phyloP scores from a whole-genome alignment of 2,329 filamentous ascomycete genomes.

The Cercospora beticola region DNA sequence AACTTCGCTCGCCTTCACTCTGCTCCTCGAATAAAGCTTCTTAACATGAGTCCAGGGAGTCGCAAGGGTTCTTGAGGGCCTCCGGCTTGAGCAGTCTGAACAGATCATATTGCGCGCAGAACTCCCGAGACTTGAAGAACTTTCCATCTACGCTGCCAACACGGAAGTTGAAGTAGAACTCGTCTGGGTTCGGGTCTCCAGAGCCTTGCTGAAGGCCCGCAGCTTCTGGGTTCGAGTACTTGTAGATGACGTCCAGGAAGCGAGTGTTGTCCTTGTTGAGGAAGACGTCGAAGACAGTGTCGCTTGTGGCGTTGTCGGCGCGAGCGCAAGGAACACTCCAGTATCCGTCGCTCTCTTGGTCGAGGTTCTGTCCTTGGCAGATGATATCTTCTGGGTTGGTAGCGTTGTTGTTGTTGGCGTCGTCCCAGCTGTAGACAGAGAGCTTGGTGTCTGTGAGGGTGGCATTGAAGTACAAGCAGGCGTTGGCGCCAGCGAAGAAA shows the following conservation, averaged over 20 bases:
- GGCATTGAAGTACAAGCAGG: conserved; percentile 25
- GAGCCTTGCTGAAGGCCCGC: conserved; percentile 14
- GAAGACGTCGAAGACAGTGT: conserved; percentile 25
- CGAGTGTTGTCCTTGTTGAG: conserved; percentile 20
- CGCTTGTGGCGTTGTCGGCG: conserved; percentile 16
- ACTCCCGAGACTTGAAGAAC: conserved; percentile 25
- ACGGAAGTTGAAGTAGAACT: conserved; percentile 24
- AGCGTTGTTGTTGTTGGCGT: conserved; percentile 23
- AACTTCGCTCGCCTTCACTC: not conserved
- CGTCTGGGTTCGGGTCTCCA: conserved; percentile 13
- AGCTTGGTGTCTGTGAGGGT: conserved; percentile 20
- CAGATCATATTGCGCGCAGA: conserved; percentile 22
- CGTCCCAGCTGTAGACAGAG: conserved; percentile 24
- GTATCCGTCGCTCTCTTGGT: conserved; percentile 5
- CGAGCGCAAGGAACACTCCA: conserved; percentile 21
- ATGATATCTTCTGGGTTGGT: conserved; percentile 23
- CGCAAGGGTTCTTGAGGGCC: conserved; percentile 24
- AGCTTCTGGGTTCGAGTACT: conserved; percentile 21
- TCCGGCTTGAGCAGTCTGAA: conserved; percentile 21
- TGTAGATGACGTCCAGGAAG: conserved; percentile 25
- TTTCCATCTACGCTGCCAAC: conserved; percentile 21
- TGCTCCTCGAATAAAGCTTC: not conserved
- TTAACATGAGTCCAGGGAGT: conserved; percentile 22
- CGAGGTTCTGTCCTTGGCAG: conserved; percentile 16
- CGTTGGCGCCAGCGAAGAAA: conserved; percentile 14